Base-by-base conservation (phyloP, 192 early-diverging fungal species). In the Rhizoclosmatium sp. region DNA sequence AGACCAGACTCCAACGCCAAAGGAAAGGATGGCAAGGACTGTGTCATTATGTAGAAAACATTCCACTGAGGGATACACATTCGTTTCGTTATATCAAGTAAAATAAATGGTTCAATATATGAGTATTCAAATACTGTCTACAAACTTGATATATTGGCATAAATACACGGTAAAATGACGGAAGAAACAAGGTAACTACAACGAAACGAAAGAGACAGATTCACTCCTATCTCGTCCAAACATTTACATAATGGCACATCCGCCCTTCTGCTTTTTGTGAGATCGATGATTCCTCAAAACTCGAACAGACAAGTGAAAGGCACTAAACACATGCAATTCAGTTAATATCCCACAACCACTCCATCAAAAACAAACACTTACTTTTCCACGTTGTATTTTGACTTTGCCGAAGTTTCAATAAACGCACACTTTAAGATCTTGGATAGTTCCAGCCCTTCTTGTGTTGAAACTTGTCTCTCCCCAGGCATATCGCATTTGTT, bases 371-470 rank as follows among this genome's bases (percentile, higher is more conserved):
- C 16, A 54, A 12, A 12, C 9, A 54, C 51, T 47, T 2, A 87
- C 85, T 92, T 89, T 73, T 98, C 96, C 4, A 98, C 95, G 60
- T 98, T 98, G 80, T 95, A 87, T 80, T 92, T 92, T 10, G 93
- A 96, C 87, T 95, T 95, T 66, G 96, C 95, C 16, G 89, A 91
- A 2, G 94, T 93, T 88, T 98, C 96, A 51, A 96, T 91, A 82
- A 96, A 98, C 46, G 93, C 94, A 80, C 93, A 95, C 31, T 87
- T 75, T n/a, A 97, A 80, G 45, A 86, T 68, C 77, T 89, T 86
- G 14, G 95, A 94, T 89, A 97, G 88, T 12, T 89, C 85, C 80
- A 86, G 82, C 10, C 95, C 96, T 80, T 97, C 94, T 75, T 94
- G 93, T 75, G 82, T 84, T 7, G 91, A 88, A n/a, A 99, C 96